These are phyloP conservation scores for Calonectria henricotiae DNA, from an alignment of 2,329 filamentous ascomycete species.

Conservation along the genomic window DNA sequence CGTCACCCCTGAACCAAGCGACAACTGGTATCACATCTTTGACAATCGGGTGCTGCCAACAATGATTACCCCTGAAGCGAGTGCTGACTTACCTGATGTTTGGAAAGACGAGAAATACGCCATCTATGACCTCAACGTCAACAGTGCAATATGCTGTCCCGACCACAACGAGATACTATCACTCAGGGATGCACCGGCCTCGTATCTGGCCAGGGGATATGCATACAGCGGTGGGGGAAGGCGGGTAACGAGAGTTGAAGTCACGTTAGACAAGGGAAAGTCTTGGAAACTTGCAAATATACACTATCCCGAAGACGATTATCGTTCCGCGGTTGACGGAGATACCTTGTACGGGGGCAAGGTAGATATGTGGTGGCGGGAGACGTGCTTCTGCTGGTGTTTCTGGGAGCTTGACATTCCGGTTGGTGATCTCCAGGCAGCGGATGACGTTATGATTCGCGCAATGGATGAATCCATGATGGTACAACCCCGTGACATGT, in stretches of 20 bases:
- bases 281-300: constrained; percentile 85
- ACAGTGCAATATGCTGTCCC: constrained; percentile 86
- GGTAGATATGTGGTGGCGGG: constrained; percentile 86
- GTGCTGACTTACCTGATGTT: constrained; percentile 80
- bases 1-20: constrained; percentile 83
- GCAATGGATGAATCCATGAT: constrained; percentile 94
- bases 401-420: constrained; percentile 87
- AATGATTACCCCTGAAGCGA: constrained; percentile 86
- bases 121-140: constrained; percentile 92
- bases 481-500: constrained; percentile 92
- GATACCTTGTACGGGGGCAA: constrained; percentile 82
- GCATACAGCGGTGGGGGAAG: constrained; percentile 92
- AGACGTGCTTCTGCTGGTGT: constrained; percentile 91
- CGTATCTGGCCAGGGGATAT: constrained; percentile 83
- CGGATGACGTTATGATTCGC: constrained; percentile 84
- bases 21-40: constrained; percentile 97
- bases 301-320: constrained; percentile 88
- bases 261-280: constrained; percentile 87
- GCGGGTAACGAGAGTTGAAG: constrained; percentile 85
- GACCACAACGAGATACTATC: constrained; percentile 81
- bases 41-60: constrained; percentile 94
- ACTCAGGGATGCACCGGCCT: constrained; percentile 64
- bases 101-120: constrained; percentile 94
- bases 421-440: constrained; percentile 72
- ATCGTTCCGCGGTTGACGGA: constrained; percentile 74